phyloP scores from a whole-genome alignment of 2,329 filamentous ascomycete species.

The Apiospora rasikravindrae region DNA sequence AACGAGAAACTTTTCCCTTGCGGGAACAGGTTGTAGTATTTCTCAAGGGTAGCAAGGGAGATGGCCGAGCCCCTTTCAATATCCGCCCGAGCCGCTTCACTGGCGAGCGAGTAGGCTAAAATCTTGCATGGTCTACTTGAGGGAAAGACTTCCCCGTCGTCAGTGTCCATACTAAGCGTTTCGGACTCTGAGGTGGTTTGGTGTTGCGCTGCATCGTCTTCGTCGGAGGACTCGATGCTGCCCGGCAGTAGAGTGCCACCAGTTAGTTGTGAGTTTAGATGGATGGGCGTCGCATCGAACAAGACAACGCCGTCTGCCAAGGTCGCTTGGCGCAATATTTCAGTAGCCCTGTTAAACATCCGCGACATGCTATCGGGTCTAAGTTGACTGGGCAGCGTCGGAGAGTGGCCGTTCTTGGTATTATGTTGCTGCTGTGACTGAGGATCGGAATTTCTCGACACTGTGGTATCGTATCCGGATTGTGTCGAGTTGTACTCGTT shows the following conservation, averaged over 20 bases:
- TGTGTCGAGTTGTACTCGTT: background rate
- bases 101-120: constrained; percentile 36
- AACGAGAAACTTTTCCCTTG: constrained; percentile 39
- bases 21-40: constrained; percentile 38
- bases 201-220: background rate
- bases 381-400: background rate
- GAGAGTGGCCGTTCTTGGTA: constrained; percentile 19
- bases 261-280: constrained; percentile 28
- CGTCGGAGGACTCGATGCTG: constrained; percentile 6
- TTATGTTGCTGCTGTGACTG: background rate
- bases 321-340: constrained; percentile 37
- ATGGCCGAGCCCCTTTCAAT: constrained; percentile 37
- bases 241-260: constrained; percentile 22
- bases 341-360: constrained; percentile 33
- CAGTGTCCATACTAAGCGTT: constrained; percentile 33
- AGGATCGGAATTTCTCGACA: background rate
- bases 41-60: constrained; percentile 37
- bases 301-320: constrained; percentile 40
- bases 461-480: background rate
- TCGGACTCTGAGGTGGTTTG: constrained; percentile 28
- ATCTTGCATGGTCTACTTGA: constrained; percentile 35
- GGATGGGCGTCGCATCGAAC: constrained; percentile 36
- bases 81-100: constrained; percentile 31
- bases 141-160: constrained; percentile 37
- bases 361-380: background rate